These are phyloP conservation scores for sorghum (Sorghum bicolor) DNA, from an alignment of 176 grass and related monocot species.

Conservation along the genomic window DNA sequence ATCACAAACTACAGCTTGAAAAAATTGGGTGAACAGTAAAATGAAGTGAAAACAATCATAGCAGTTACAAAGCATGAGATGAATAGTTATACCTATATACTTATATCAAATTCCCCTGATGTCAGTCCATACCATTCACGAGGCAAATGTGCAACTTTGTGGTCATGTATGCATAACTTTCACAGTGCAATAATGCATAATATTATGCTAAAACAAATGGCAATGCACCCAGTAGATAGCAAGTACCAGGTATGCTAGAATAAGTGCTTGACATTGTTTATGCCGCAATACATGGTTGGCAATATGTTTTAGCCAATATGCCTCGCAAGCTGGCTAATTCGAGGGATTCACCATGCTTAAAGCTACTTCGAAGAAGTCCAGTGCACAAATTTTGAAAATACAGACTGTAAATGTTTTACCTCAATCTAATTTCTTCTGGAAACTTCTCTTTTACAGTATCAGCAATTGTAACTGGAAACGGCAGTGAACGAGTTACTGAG, in stretches of 20 bases:
- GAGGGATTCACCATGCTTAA: not conserved
- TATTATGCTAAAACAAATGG: not conserved
- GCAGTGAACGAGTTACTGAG: slow-evolving; percentile 73
- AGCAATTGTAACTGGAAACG: slow-evolving; percentile 85
- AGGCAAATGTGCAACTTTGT: not conserved
- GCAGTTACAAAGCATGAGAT: slow-evolving; percentile 5
- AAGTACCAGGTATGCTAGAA: not conserved
- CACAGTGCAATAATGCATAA: not conserved
- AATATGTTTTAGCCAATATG: slow-evolving; percentile 11
- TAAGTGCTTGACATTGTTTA: not conserved
- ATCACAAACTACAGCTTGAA: not conserved
- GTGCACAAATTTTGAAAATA: not conserved
- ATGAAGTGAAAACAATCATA: not conserved
- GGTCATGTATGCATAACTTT: not conserved
- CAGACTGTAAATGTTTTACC: slow-evolving; percentile 40
- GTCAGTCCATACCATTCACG: not conserved
- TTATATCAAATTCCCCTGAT: not conserved
- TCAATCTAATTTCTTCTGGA: slow-evolving; percentile 95
- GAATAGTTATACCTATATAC: not conserved
- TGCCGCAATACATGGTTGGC: not conserved
- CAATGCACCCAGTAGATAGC: slow-evolving; percentile 6
- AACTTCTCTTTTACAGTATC: slow-evolving; percentile 74
- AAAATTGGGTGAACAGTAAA: not conserved
- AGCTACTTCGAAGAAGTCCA: not conserved
- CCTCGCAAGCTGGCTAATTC: not conserved